Conservation (phyloP, 1,284 basidiomycete genomes). For the Leccinum fallax region DNA sequence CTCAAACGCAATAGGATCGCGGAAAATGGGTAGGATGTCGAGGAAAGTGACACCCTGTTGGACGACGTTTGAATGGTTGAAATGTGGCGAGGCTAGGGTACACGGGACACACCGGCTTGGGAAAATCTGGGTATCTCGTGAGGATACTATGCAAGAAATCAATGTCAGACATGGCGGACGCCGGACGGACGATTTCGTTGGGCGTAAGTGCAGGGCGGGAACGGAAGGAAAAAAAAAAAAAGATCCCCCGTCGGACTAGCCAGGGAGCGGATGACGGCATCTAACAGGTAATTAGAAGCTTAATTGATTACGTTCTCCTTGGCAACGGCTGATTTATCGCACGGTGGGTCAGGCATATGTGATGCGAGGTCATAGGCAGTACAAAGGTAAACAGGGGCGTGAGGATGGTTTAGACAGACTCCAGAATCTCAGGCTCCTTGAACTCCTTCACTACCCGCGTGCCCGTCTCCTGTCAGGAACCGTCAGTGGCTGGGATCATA, state of each 20-base stretch:
- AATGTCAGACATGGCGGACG: constrained; percentile 69
- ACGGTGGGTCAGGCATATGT: constrained; percentile 33
- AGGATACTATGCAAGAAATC: constrained; percentile 71
- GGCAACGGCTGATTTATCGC: background rate
- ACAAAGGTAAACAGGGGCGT: constrained; percentile 42
- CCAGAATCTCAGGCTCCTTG: constrained; percentile 89
- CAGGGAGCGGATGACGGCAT: background rate
- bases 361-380: constrained; percentile 41
- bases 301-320: constrained; percentile 1
- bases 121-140: constrained; percentile 78
- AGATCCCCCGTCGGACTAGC: background rate
- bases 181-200: background rate
- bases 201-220: constrained; percentile 5
- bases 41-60: constrained; percentile 77
- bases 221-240: constrained; percentile 5
- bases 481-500: constrained; percentile 16
- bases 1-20: constrained; percentile 84
- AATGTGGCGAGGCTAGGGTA: background rate
- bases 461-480: constrained; percentile 73
- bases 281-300: background rate
- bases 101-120: constrained; percentile 70
- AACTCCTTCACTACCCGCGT: constrained; percentile 88
- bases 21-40: constrained; percentile 91
- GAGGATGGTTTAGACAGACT: constrained; percentile 68
- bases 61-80: background rate